Percentiles rank a stretch among this genome's conserved stretches.
Conservation (phyloP, 306 rosid species). For the Vicia faba region DNA sequence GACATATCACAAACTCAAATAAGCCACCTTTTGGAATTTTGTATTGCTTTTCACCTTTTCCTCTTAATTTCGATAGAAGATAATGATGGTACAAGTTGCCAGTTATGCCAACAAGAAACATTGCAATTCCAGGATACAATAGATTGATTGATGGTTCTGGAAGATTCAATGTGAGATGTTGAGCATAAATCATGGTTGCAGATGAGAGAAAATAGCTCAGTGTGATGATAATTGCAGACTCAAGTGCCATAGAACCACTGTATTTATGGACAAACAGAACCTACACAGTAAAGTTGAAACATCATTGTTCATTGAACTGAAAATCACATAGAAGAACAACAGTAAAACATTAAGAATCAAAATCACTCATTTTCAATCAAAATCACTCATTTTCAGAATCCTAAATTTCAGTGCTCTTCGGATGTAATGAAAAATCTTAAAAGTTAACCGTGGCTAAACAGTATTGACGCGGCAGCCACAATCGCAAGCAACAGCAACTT, state of each 20-base stretch:
- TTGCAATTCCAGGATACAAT: conserved; percentile 46
- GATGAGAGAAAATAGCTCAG: conserved; percentile 54
- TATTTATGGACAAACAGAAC: conserved; percentile 74
- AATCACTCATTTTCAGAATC: no score
- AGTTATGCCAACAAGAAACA: conserved; percentile 60
- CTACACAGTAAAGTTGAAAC: conserved; percentile 38
- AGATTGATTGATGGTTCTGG: conserved; percentile 62
- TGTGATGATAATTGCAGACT: conserved; percentile 51
- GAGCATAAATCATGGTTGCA: conserved; percentile 61
- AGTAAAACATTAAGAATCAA: no score
- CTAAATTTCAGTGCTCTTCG: no score
- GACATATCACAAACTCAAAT: conserved; percentile 68
- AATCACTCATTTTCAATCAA: no score
- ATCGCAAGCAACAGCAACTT: no score
- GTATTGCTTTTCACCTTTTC: conserved; percentile 61
- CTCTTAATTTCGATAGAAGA: conserved; percentile 63
- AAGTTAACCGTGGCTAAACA: no score
- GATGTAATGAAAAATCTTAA: no score
- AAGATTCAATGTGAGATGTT: conserved; percentile 53
- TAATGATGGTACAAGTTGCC: conserved; percentile 91
- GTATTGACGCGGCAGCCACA: no score
- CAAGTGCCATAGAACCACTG: conserved; percentile 62
- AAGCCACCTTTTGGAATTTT: conserved; percentile 84
- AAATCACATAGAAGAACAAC: background rate
- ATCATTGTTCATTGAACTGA: background rate